Conservation (phyloP, 2,329 filamentous ascomycete genomes). For the Pseudopyricularia javanii region DNA sequence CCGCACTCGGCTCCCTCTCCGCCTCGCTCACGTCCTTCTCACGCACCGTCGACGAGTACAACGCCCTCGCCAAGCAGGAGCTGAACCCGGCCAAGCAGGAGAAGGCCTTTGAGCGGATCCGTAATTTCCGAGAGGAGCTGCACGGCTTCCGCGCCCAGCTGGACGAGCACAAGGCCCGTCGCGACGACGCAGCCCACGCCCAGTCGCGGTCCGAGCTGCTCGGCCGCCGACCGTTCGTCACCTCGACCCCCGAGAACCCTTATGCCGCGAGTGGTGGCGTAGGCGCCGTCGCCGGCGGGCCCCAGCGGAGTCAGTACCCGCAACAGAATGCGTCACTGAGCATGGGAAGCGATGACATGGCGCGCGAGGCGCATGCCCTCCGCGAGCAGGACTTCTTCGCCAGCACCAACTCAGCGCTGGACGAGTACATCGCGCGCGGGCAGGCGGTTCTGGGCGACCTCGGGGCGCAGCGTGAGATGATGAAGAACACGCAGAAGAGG, state of each 20-base stretch:
- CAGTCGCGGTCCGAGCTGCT: conserved; percentile 69
- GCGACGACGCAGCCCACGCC: conserved; percentile 59
- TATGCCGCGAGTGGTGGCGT: conserved; percentile 49
- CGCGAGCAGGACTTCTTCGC: conserved; percentile 82
- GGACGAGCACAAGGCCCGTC: conserved; percentile 61
- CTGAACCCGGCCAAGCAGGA: conserved; percentile 83
- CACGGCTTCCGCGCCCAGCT: conserved; percentile 68
- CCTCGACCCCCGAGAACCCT: conserved; percentile 75
- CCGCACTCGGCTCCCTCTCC: conserved; percentile 51
- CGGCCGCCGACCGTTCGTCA: conserved; percentile 73
- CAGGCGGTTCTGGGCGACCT: conserved; percentile 83
- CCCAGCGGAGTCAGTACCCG: conserved; percentile 15
- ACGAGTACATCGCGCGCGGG: conserved; percentile 90
- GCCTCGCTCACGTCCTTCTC: conserved; percentile 61
- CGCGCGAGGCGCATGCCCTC: conserved; percentile 70
- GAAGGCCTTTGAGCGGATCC: conserved; percentile 75
- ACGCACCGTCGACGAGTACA: conserved; percentile 88
- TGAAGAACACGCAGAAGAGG: conserved; percentile 86
- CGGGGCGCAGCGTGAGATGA: conserved; percentile 79
- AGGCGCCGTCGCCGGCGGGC: conserved; percentile 18
- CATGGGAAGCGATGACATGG: conserved; percentile 48
- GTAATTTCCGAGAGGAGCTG: conserved; percentile 75
- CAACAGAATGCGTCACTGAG: conserved; percentile 13
- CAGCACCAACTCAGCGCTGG: conserved; percentile 70
- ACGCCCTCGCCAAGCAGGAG: conserved; percentile 72